Evolutionary conservation across 2,329 filamentous ascomycete genomes (phyloP).

Genomic region (Passalora sequoiae): DNA sequence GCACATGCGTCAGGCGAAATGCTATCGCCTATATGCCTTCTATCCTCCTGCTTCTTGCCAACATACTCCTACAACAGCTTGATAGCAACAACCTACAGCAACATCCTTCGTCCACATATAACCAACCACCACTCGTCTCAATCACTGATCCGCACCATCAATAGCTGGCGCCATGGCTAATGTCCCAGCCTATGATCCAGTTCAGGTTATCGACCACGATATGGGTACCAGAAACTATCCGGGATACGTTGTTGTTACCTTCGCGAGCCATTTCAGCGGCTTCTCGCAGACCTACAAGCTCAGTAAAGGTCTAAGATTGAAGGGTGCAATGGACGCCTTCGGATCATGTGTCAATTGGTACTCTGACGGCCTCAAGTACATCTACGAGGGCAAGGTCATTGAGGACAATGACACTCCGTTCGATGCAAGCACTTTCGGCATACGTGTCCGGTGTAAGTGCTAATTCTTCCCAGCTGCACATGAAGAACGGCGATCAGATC

Average conservation of each 20-base stretch:
- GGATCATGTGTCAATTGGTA: not conserved
- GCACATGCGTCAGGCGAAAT: too few species aligned
- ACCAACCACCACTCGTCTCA: too few species aligned
- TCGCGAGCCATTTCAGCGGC: slow-evolving; percentile 2
- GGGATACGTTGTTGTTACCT: not conserved
- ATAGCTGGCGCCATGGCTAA: not conserved
- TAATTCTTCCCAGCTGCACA: not conserved
- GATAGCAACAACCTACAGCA: too few species aligned
- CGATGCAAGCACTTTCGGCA: not conserved
- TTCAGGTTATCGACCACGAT: not conserved
- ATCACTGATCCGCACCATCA: too few species aligned
- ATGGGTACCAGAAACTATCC: not conserved
- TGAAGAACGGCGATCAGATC: not conserved
- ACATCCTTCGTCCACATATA: too few species aligned
- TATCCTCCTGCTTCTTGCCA: too few species aligned
- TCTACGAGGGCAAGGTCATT: not conserved
- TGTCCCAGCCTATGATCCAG: not conserved
- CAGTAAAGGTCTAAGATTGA: not conserved
- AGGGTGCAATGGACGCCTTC: not conserved
- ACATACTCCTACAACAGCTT: too few species aligned
- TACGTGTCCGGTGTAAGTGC: not conserved
- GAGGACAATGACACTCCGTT: not conserved
- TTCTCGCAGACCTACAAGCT: slow-evolving; percentile 3
- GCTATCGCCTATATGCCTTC: too few species aligned
- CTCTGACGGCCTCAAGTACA: not conserved